phyloP scores from a whole-genome alignment of 2,329 filamentous ascomycete species.

The Alternaria longipes region DNA sequence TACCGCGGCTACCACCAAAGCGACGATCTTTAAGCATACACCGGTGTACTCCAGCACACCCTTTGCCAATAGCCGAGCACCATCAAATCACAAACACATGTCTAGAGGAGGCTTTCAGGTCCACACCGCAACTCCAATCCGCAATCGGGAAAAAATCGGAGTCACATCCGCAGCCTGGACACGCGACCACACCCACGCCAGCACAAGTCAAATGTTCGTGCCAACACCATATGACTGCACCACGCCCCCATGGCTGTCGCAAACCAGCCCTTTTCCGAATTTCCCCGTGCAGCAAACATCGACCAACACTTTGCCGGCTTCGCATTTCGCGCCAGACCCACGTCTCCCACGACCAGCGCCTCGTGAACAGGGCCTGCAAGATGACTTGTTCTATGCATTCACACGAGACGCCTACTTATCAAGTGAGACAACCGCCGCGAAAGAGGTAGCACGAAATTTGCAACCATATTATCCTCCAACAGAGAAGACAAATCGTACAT shows the following conservation, averaged over 20 bases:
- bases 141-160: background rate
- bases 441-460: constrained; percentile 4
- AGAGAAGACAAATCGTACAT: background rate
- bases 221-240: constrained; percentile 16
- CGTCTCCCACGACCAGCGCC: constrained; percentile 19
- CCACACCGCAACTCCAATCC: constrained; percentile 3
- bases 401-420: constrained; percentile 20
- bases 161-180: constrained; percentile 4
- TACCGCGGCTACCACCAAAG: background rate
- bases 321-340: constrained; percentile 14
- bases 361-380: constrained; percentile 22
- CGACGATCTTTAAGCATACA: background rate
- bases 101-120: constrained; percentile 3
- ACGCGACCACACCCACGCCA: constrained; percentile 4
- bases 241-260: background rate
- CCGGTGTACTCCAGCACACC: background rate
- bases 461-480: background rate
- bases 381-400: constrained; percentile 20
- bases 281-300: constrained; percentile 8
- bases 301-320: constrained; percentile 7
- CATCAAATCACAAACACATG: constrained; percentile 6
- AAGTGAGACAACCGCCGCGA: constrained; percentile 6
- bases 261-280: constrained; percentile 12
- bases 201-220: constrained; percentile 7
- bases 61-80: background rate